Base-by-base conservation (phyloP, 2,329 filamentous ascomycete species). In the Ascomycota sp. region DNA sequence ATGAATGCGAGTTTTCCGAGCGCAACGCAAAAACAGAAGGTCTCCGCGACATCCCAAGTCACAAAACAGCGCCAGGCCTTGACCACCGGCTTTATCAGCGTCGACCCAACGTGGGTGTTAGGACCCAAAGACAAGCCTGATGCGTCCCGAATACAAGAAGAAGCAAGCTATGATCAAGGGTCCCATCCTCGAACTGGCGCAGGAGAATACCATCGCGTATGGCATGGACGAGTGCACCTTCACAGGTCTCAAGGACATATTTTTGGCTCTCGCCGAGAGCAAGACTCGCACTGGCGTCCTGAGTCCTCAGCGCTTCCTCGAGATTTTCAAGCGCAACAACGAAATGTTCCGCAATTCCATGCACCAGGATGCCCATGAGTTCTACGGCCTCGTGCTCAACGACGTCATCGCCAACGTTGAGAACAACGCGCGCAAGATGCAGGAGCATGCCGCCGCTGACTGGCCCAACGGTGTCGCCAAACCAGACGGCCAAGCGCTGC, bases 291-390 rank as follows among this genome's bases (percentile, higher is more conserved):
- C 80, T 6, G 89, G 89, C 11, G 82, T 98, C 8, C 65, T 95
- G 25, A 92, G 85, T 44, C 89, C 89, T 2, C 75, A 86, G 43
- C 76, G 85, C 36, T 94, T 98, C 38, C 62, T 98, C 23, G 86
- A 98, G 46, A 85, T 94, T 19, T 72, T 98, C 45, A 81, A 85
- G 46, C 71, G 79, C 37, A 82, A 95, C 43, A 92, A 98, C 48
- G 89, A 98, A 51, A 85, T 93, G 76, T 98, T 98, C 45, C 74
- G 83, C 34, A 86, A 83, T 24, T 80, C 85, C 4, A 93, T 94
- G 80, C 89, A 98, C 51, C 89, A 98, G 49, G 89, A 98, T 48
- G 89, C 89, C 1, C 89, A 98, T 51, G 89, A 98, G 47, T 98
- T 98, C 41, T 70, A 95, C 42, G 92, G 92, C 35, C 59, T 95